These are phyloP conservation scores for Cubamyces lactineus DNA, from an alignment of 768 basidiomycete genomes.

Conservation along the genomic window DNA sequence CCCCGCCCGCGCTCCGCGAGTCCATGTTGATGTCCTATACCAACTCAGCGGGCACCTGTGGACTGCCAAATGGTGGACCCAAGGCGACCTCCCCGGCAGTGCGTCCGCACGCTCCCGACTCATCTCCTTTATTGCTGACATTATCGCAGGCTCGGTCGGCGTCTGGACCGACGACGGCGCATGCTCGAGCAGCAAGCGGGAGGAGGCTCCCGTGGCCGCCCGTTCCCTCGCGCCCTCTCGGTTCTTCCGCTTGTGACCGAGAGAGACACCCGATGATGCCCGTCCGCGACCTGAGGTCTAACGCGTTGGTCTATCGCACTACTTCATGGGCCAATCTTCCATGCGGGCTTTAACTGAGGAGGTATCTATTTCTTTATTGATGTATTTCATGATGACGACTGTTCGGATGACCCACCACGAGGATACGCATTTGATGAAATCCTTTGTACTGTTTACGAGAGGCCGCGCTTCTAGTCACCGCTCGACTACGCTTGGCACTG, in stretches of 20 bases:
- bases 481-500: not conserved
- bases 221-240: constrained; percentile 22
- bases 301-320: not conserved
- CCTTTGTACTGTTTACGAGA: not conserved
- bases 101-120: constrained; percentile 1
- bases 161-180: constrained; percentile 62
- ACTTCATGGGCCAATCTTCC: not conserved
- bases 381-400: constrained; percentile 14
- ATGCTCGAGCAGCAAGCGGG: constrained; percentile 38
- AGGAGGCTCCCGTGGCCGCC: constrained; percentile 11
- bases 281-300: not conserved
- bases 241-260: constrained; percentile 30
- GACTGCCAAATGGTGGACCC: constrained; percentile 66
- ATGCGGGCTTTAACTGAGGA: not conserved
- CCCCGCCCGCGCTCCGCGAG: constrained; percentile 18
- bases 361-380: constrained; percentile 15
- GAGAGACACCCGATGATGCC: not conserved
- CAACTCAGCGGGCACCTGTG: constrained; percentile 41
- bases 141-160: constrained; percentile 47
- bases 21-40: constrained; percentile 22
- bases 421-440: constrained; percentile 3
- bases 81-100: constrained; percentile 55
- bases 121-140: not conserved
- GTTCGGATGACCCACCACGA: constrained; percentile 10
- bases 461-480: constrained; percentile 2